Conservation (phyloP, 2,329 filamentous ascomycete genomes). For the Curvularia sp. region DNA sequence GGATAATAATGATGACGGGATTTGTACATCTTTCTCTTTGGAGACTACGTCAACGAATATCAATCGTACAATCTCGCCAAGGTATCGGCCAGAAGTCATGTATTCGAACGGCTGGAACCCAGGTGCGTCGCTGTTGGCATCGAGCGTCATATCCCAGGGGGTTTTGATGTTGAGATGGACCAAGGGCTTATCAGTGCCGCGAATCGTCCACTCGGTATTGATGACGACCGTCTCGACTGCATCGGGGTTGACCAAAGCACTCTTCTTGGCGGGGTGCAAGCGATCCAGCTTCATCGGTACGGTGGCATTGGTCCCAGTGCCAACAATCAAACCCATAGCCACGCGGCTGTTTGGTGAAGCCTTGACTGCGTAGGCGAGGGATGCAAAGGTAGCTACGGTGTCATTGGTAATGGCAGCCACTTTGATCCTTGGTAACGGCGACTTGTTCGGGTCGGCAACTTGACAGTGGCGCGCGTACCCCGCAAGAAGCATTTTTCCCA, state of each 20-base stretch:
- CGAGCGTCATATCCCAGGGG: constrained; percentile 72
- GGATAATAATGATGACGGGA: constrained; percentile 64
- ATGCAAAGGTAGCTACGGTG: constrained; percentile 78
- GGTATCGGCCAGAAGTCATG: constrained; percentile 80
- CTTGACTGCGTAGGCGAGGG: constrained; percentile 75
- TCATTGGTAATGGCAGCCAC: constrained; percentile 83
- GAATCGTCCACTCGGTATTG: constrained; percentile 86
- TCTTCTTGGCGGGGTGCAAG: constrained; percentile 69
- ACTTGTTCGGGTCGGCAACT: constrained; percentile 40
- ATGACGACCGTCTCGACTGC: constrained; percentile 71
- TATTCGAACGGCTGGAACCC: constrained; percentile 86
- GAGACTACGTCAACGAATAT: constrained; percentile 71
- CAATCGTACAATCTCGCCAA: constrained; percentile 77
- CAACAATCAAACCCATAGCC: constrained; percentile 80
- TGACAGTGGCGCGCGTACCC: constrained; percentile 66
- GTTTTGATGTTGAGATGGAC: constrained; percentile 69
- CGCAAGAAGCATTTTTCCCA: constrained; percentile 64
- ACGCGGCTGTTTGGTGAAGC: constrained; percentile 68
- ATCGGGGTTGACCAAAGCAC: constrained; percentile 40
- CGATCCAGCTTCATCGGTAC: constrained; percentile 71
- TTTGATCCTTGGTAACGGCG: constrained; percentile 64
- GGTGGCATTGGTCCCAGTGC: constrained; percentile 82
- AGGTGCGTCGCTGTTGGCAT: constrained; percentile 70
- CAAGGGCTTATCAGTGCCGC: constrained; percentile 73
- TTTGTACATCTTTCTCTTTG: constrained; percentile 38